Base-by-base conservation (phyloP, 2,329 filamentous ascomycete genomes). In the Fusarium begoniae region DNA sequence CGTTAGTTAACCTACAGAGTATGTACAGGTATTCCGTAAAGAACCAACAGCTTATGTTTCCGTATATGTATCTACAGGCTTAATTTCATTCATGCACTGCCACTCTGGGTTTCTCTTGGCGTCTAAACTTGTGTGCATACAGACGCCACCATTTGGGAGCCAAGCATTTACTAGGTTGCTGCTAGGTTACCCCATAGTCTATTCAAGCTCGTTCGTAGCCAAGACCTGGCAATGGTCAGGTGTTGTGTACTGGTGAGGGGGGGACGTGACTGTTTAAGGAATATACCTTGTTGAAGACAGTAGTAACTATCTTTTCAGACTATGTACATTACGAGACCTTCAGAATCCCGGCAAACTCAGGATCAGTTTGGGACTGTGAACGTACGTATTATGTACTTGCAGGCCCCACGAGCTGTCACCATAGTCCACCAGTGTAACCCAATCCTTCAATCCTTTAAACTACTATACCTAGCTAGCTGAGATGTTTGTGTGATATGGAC, bases 201-300 rank as follows among this genome's bases (percentile, higher is more conserved):
- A 67, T 75, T 43, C 69, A 70, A 51, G 50, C 50, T 67, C 38
- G 71, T 62, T 66, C 47, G 41, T 43, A 43, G 73, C 76, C 74
- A 76, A 78, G 73, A 71, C 74, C 63, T 63, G 66, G 59, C 45
- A 22, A 35, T 69, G 75, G 73, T 69, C 75, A 77, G 51, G 66
- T 75, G 60, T 62, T 35, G 3, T 35, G 32, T 47, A 30, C 22
- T 60, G n/a, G 38, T 58, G 62, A 63, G 58, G 54, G 72, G 54
- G 37, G 57, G 59, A 47, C 48, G 55, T 30, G 54, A 60, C 47
- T 47, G 5, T 68, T 61, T 22, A 37, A 20, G 41, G 15, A 53
- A 44, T 30, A 60, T 22, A 26, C 30, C 26, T 28, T 45, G 28
- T 50, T 59, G 35, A 66, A 38, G 26, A 15, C 24, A 28, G 26